A percentile compares a stretch with the other conserved stretches of the same genome.
Conservation (phyloP, 768 basidiomycete species). For the Inosperma sp. region DNA sequence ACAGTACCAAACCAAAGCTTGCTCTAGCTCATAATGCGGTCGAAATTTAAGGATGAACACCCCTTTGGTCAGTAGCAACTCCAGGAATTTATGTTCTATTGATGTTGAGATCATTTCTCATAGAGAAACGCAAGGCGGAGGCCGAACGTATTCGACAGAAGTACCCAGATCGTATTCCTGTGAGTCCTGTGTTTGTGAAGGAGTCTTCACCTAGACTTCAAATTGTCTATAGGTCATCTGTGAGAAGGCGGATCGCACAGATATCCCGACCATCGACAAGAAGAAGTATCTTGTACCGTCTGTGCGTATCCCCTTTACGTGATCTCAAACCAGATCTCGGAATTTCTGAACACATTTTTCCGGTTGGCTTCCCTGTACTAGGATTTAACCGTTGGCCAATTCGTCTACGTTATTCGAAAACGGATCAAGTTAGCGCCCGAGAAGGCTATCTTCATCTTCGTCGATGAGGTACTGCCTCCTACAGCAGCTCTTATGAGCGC, state of each 20-base stretch:
- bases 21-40: constrained; percentile 56
- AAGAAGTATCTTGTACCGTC: constrained; percentile 99
- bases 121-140: constrained; percentile 99
- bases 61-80: constrained; percentile 78
- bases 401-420: constrained; percentile 99
- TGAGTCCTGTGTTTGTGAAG: constrained; percentile 40
- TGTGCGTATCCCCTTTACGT: constrained; percentile 42
- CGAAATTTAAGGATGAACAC: constrained; percentile 99
- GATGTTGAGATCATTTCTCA: constrained; percentile 21
- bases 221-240: constrained; percentile 79
- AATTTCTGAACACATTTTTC: neutral
- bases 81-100: constrained; percentile 7
- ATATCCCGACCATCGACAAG: constrained; percentile 99
- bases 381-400: constrained; percentile 97
- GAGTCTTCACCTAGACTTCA: constrained; percentile 6
- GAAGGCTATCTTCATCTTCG: constrained; percentile 99
- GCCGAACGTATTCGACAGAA: constrained; percentile 98
- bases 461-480: constrained; percentile 96
- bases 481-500: constrained; percentile 98
- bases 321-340: neutral
- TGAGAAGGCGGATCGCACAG: constrained; percentile 97
- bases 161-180: constrained; percentile 97
- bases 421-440: constrained; percentile 99
- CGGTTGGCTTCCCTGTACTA: constrained; percentile 28
- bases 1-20: constrained; percentile 9